phyloP scores from a whole-genome alignment of 352 stramenopile genomes.

The Globisporangium spiculum region DNA sequence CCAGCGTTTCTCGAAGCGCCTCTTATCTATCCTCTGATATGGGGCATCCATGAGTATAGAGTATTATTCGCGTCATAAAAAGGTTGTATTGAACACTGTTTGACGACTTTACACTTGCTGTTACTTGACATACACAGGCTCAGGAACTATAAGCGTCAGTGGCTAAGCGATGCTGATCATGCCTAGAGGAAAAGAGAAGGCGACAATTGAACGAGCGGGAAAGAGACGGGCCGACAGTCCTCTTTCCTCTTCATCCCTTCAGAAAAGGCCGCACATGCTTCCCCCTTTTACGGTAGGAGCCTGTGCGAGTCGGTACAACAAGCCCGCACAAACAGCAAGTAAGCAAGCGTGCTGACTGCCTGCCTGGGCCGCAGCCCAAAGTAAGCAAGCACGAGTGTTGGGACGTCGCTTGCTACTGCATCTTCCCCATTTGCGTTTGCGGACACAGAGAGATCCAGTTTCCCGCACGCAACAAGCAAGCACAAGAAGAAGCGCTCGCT shows the following conservation, averaged over 20 bases:
- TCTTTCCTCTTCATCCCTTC: background rate
- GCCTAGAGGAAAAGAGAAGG: background rate
- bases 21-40: background rate
- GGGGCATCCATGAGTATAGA: background rate
- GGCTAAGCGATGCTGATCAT: background rate
- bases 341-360: background rate
- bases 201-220: slow-evolving; percentile 8
- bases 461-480: background rate
- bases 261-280: background rate
- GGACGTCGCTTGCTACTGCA: background rate
- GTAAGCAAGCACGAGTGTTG: background rate
- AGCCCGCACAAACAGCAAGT: background rate
- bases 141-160: background rate
- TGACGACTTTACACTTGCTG: background rate
- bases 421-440: background rate
- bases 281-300: background rate
- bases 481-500: background rate
- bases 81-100: background rate
- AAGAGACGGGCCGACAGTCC: slow-evolving; percentile 1
- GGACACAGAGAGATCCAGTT: slow-evolving; percentile 4
- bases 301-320: background rate
- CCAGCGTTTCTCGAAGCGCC: background rate
- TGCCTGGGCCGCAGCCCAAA: background rate
- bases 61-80: background rate
- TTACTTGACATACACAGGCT: background rate